These are phyloP conservation scores for Datisca glomerata DNA, from an alignment of 306 rosid species.

Conservation along the genomic window DNA sequence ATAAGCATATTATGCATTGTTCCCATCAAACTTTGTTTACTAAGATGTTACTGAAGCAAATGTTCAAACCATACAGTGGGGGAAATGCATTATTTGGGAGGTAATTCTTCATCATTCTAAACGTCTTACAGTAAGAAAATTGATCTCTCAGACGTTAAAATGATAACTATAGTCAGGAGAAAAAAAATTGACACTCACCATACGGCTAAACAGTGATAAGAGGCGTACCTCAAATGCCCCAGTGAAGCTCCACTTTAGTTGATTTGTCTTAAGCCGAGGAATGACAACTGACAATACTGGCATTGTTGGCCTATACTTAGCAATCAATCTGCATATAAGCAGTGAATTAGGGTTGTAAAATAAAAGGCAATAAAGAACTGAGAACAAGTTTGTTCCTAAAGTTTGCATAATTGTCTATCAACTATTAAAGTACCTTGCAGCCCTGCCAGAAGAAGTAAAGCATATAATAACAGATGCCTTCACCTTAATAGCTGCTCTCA, in stretches of 20 bases:
- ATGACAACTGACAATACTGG: constrained; percentile 41
- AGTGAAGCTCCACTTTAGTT: constrained; percentile 56
- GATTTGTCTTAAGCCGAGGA: constrained; percentile 30
- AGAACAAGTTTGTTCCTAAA: constrained; percentile 1
- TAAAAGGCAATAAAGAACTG: not conserved
- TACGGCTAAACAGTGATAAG: too few relatives aligned
- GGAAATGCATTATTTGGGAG: too few relatives aligned
- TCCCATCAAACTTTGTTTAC: too few relatives aligned
- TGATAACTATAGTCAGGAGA: too few relatives aligned
- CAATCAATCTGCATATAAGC: constrained; percentile 28
- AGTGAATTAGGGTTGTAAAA: constrained; percentile 2
- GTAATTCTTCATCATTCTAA: too few relatives aligned
- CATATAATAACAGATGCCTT: constrained; percentile 90
- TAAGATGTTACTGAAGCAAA: too few relatives aligned
- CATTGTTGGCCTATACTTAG: constrained; percentile 48
- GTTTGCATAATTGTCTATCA: too few relatives aligned
- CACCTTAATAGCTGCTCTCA: constrained; percentile 98
- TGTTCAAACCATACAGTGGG: too few relatives aligned
- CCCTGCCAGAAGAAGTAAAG: constrained; percentile 97
- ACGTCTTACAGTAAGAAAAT: too few relatives aligned
- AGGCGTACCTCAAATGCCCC: constrained; percentile 86
- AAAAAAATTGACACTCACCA: too few relatives aligned
- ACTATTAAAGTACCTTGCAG: constrained; percentile 78
- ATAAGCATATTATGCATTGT: too few relatives aligned
- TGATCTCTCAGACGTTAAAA: too few relatives aligned